Evolutionary conservation across 2,329 filamentous ascomycete species (phyloP).

Genomic region (Graphilbum ipis-grandicollis): DNA sequence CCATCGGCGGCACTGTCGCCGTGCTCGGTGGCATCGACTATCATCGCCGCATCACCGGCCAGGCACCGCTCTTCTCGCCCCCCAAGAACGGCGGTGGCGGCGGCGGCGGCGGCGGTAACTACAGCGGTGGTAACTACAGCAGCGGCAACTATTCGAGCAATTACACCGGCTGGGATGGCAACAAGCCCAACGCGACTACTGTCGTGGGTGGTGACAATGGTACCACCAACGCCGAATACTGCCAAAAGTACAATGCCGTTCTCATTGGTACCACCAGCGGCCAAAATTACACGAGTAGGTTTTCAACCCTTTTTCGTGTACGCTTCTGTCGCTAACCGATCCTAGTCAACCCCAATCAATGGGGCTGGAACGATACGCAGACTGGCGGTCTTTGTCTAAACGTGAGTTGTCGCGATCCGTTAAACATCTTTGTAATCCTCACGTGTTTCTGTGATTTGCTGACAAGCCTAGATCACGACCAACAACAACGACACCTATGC

Average conservation of each 20-base stretch:
- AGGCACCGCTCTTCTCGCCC: slow-evolving; percentile 24
- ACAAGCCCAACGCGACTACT: slow-evolving; percentile 6
- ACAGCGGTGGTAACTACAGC: background rate
- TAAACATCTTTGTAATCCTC: background rate
- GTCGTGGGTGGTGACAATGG: slow-evolving; percentile 3
- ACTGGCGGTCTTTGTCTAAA: slow-evolving; percentile 30
- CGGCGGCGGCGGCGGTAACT: slow-evolving; percentile 10
- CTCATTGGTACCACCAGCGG: slow-evolving; percentile 14
- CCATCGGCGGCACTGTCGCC: slow-evolving; percentile 15
- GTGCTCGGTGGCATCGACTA: slow-evolving; percentile 30
- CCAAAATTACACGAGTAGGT: slow-evolving; percentile 28
- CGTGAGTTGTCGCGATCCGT: slow-evolving; percentile 21
- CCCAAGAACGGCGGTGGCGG: slow-evolving; percentile 8
- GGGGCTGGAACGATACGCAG: slow-evolving; percentile 24
- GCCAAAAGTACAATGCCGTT: slow-evolving; percentile 7
- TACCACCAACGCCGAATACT: slow-evolving; percentile 6
- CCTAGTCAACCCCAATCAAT: slow-evolving; percentile 37
- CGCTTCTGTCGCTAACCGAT: background rate
- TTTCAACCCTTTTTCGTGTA: slow-evolving; percentile 2
- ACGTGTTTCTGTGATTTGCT: background rate
- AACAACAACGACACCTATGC: slow-evolving; percentile 32
- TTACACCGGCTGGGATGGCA: slow-evolving; percentile 8
- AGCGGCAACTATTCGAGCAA: slow-evolving; percentile 16
- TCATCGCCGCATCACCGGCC: slow-evolving; percentile 22
- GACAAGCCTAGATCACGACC: slow-evolving; percentile 24